Evolutionary conservation across 495 filamentous ascomycete species (phyloP).

Genomic region (Saxophila tyrrhenica): DNA sequence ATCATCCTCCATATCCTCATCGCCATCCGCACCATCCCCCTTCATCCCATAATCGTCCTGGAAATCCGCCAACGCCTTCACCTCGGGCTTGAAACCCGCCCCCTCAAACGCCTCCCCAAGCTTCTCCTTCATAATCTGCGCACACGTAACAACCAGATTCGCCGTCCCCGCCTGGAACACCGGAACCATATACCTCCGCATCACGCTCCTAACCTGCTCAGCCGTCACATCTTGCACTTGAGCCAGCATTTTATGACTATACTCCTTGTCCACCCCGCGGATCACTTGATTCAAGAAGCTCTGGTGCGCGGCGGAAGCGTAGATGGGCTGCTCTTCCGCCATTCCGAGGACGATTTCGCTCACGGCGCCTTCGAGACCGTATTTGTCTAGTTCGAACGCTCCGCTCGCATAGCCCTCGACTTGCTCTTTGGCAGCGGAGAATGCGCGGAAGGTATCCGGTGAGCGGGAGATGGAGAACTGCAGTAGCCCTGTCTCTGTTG

Average conservation of each 20-base stretch:
- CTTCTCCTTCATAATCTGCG: conserved; percentile 69
- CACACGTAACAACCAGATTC: conserved; percentile 83
- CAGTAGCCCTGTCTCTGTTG: conserved; percentile 66
- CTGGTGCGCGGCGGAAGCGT: conserved; percentile 63
- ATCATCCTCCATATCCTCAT: conserved; percentile 9
- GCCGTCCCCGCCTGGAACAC: conserved; percentile 65
- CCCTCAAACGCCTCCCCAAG: conserved; percentile 59
- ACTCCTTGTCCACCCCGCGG: conserved; percentile 63
- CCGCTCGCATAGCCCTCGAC: conserved; percentile 59
- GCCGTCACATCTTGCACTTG: conserved; percentile 62
- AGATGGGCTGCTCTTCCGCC: conserved; percentile 78
- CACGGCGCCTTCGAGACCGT: conserved; percentile 80
- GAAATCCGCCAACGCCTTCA: conserved; percentile 67
- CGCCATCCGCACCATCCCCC: conserved; percentile 31
- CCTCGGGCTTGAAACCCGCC: conserved; percentile 65
- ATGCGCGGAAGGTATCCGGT: conserved; percentile 81
- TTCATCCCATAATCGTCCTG: conserved; percentile 82
- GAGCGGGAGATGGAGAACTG: conserved; percentile 78
- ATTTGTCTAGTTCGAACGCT: conserved; percentile 54
- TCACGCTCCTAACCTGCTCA: conserved; percentile 64
- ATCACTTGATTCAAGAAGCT: conserved; percentile 78
- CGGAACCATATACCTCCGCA: conserved; percentile 64
- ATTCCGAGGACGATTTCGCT: conserved; percentile 73
- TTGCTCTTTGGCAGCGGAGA: conserved; percentile 59
- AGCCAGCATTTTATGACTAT: conserved; percentile 61